phyloP scores from a whole-genome alignment of 257 asterid species.

The Scutellaria barbata region DNA sequence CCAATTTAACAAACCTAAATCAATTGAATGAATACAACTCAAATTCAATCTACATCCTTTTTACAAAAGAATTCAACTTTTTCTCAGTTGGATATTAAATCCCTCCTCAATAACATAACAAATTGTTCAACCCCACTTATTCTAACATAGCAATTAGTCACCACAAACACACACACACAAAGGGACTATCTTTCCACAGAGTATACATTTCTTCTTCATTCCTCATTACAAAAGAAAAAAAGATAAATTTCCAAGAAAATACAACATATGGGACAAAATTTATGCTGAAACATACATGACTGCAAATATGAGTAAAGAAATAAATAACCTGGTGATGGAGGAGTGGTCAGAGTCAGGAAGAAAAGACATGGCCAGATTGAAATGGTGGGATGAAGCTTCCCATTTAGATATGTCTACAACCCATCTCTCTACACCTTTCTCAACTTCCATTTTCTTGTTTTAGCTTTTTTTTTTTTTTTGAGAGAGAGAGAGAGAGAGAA shows the following conservation, averaged over 20 bases:
- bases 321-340: slow-evolving; percentile 63
- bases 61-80: background rate
- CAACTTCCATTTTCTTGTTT: slow-evolving; percentile 46
- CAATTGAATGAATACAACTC: slow-evolving; percentile 19
- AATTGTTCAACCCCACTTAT: background rate
- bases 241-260: background rate
- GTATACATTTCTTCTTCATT: background rate
- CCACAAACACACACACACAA: background rate
- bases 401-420: slow-evolving; percentile 64
- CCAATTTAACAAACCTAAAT: slow-evolving; percentile 70
- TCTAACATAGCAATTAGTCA: background rate
- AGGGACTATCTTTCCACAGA: background rate
- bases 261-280: background rate
- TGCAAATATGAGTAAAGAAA: background rate
- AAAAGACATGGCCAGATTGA: slow-evolving; percentile 51
- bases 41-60: slow-evolving; percentile 1
- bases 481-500: too few species aligned
- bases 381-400: slow-evolving; percentile 63
- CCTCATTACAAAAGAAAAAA: background rate
- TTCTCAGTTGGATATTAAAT: background rate
- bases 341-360: slow-evolving; percentile 67
- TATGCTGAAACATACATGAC: slow-evolving; percentile 1
- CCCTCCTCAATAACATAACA: slow-evolving; percentile 1
- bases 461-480: too few species aligned
- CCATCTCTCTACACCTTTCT: slow-evolving; percentile 74